Base-by-base conservation (phyloP, 805 yeast species). In the Yarrowia divulgata region DNA sequence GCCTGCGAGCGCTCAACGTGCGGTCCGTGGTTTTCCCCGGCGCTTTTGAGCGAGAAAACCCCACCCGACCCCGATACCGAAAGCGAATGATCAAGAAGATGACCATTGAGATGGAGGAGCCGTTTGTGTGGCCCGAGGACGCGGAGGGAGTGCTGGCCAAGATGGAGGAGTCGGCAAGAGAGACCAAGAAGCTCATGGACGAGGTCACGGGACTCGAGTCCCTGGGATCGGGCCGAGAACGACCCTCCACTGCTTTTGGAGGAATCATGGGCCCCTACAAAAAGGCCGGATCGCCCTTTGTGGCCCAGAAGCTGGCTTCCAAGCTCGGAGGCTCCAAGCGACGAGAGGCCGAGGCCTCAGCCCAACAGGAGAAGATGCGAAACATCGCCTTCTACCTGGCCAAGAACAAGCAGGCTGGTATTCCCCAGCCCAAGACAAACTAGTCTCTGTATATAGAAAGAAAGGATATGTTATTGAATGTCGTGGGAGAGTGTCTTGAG, bases 21-120 rank as follows among this genome's bases (percentile, higher is more conserved):
- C 91, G 98, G 1, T 90, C 94, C 14, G 97, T 93, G 73, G 83
- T 94, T 69, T 82, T 89, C 74, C 96, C 91, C 73, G 90, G 90
- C 1, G 86, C 82, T 73, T 91, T 85, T 80, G 79, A 81, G 5
- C 84, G 93, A 75, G 88, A 88, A 67, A 83, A 83, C 73, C 83
- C 84, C 18, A 82, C 83, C 55, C 79, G 85, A 70, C 89, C 92
- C 18, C 87, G 97, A 77, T 87, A 84, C 80, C 86, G 97, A 79
- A 82, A 83, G 8, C 88, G 93, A 1, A 97, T 92, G 80, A 85
- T 86, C 73, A 95, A 95, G 82, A 93, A 93, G 80, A 95, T 95
- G 98, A 94, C 97, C 29, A 90, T 95, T 67, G 98, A 93, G 74
- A 90, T 95, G 94, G 88, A 87, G 70, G 92, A 94, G 73, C 99